Evolutionary conservation across 495 filamentous ascomycete species (phyloP).

Genomic region (Chaetomium cochliodes): DNA sequence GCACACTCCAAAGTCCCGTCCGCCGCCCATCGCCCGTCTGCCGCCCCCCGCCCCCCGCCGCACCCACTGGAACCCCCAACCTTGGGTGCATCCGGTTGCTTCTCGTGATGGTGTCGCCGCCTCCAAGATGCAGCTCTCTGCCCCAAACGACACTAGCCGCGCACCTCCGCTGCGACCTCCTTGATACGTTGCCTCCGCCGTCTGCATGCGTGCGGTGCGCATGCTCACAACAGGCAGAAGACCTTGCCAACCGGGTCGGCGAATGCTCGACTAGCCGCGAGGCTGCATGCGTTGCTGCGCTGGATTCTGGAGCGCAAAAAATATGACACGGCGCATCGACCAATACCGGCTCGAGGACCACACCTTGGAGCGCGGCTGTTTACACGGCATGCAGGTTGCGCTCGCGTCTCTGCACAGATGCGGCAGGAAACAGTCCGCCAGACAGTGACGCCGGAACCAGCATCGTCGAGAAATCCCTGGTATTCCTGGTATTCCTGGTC

Average conservation of each 20-base stretch:
- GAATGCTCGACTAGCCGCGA: not conserved
- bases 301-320: not conserved
- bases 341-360: constrained; percentile 1
- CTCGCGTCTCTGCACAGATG: constrained; percentile 9
- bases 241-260: constrained; percentile 14
- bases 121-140: not conserved
- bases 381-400: not conserved
- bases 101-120: not conserved
- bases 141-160: not conserved
- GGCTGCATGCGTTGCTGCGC: constrained; percentile 4
- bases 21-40: too few species aligned
- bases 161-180: not conserved
- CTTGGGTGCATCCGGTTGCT: not conserved
- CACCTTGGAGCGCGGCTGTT: constrained; percentile 11
- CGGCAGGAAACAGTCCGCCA: constrained; percentile 7
- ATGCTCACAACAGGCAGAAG: constrained; percentile 13
- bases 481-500: too few species aligned
- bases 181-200: not conserved
- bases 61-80: not conserved
- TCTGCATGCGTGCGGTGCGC: constrained; percentile 9
- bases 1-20: not conserved
- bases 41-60: not conserved
- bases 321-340: constrained; percentile 6
- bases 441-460: not conserved
- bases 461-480: constrained; percentile 2